Conservation (phyloP, 805 yeast species). For the Sungouiozyma ichnusensis region DNA sequence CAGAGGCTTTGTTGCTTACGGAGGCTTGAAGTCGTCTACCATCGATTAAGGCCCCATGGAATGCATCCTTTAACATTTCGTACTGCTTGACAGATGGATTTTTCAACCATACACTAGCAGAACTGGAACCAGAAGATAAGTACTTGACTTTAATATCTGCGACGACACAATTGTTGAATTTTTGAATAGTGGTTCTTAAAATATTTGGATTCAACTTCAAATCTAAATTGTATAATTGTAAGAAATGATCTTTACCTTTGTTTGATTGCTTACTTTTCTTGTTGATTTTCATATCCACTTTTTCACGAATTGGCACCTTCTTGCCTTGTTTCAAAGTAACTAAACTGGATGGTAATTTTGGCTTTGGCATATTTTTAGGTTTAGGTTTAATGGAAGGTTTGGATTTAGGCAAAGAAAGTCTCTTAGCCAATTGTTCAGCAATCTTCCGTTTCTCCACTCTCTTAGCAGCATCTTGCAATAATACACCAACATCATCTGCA, state of each 20-base stretch:
- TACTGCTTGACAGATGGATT: constrained; percentile 21
- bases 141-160: constrained; percentile 25
- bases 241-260: background rate
- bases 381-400: too few relatives aligned
- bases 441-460: constrained; percentile 4
- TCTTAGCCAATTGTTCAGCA: constrained; percentile 1
- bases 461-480: constrained; percentile 12
- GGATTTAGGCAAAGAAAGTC: background rate
- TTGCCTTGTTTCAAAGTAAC: background rate
- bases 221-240: background rate
- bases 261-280: background rate
- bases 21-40: constrained; percentile 32
- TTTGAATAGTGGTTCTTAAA: constrained; percentile 16
- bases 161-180: constrained; percentile 13
- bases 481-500: constrained; percentile 16
- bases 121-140: constrained; percentile 31
- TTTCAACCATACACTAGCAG: constrained; percentile 30
- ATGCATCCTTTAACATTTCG: constrained; percentile 21
- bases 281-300: background rate
- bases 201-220: constrained; percentile 11
- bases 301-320: background rate
- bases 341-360: background rate
- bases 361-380: too few relatives aligned
- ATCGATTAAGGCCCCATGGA: constrained; percentile 40
- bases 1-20: constrained; percentile 9